These are phyloP conservation scores for Pyricularia sp. DNA, from an alignment of 2,329 filamentous ascomycete species.

Conservation along the genomic window DNA sequence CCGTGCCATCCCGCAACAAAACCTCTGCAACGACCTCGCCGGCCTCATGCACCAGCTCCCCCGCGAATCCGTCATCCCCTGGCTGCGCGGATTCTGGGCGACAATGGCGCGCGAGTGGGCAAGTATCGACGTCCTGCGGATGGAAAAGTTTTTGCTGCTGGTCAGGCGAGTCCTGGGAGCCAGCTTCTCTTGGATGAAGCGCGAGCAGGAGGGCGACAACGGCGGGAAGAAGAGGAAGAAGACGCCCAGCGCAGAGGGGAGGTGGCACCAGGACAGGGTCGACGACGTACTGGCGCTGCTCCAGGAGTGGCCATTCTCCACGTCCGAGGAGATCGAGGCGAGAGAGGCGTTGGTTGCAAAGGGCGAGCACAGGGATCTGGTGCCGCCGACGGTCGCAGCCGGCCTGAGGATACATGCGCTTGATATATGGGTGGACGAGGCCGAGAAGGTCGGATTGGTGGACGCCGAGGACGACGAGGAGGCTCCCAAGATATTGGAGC, in stretches of 20 bases:
- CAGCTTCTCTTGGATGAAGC: constrained; percentile 41
- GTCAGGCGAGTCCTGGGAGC: constrained; percentile 66
- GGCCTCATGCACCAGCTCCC: constrained; percentile 51
- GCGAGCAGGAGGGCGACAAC: constrained; percentile 11
- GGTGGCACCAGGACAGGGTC: constrained; percentile 11
- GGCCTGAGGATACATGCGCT: constrained; percentile 76
- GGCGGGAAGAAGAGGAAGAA: constrained; percentile 17
- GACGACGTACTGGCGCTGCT: constrained; percentile 29
- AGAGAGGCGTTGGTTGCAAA: constrained; percentile 22
- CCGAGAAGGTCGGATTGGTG: constrained; percentile 22
- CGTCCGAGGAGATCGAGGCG: constrained; percentile 21
- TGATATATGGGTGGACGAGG: constrained; percentile 69
- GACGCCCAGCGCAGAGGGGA: constrained; percentile 7
- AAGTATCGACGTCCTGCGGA: constrained; percentile 57
- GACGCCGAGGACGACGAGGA: constrained; percentile 21
- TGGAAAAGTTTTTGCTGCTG: constrained; percentile 88
- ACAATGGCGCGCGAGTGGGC: constrained; percentile 59
- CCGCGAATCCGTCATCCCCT: constrained; percentile 25
- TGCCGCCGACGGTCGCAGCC: constrained; percentile 46
- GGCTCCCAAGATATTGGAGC: constrained; percentile 34
- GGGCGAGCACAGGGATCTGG: constrained; percentile 24
- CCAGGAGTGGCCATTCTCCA: constrained; percentile 23
- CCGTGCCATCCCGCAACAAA: constrained; percentile 75
- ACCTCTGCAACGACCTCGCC: constrained; percentile 65
- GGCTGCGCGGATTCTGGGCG: constrained; percentile 56